Percentiles rank a stretch among this genome's conserved stretches.
These are phyloP conservation scores for Bipolaris sorokiniana DNA, from an alignment of 2,329 filamentous ascomycete genomes.

Conservation along the genomic window DNA sequence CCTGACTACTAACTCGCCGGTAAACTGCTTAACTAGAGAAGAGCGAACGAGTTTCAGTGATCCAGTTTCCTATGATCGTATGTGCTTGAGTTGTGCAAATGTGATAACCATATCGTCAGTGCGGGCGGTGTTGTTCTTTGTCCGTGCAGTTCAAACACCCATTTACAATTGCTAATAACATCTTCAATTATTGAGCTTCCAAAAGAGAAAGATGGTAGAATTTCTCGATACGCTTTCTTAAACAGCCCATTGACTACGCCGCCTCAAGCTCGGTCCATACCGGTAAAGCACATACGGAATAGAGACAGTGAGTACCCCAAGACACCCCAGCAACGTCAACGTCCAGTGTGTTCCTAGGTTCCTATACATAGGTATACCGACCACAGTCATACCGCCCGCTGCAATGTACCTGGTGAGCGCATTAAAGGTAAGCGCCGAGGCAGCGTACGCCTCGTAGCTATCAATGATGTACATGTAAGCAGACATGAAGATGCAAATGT, in stretches of 20 bases:
- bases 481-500: constrained; percentile 51
- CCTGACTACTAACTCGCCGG: too few species aligned
- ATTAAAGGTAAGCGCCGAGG: constrained; percentile 54
- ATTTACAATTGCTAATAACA: too few species aligned
- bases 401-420: constrained; percentile 51
- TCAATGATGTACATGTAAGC: constrained; percentile 65
- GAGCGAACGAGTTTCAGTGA: too few species aligned
- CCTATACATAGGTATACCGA: constrained; percentile 49
- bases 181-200: too few species aligned
- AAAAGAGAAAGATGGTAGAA: too few species aligned
- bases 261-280: constrained; percentile 42
- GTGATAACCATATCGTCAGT: too few species aligned
- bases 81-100: too few species aligned
- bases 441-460: constrained; percentile 61
- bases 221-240: not conserved
- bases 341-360: constrained; percentile 47
- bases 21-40: too few species aligned
- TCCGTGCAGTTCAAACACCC: too few species aligned
- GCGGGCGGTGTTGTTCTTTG: too few species aligned
- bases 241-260: constrained; percentile 10
- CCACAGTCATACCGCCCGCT: constrained; percentile 51
- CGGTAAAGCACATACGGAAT: constrained; percentile 54
- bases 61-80: too few species aligned
- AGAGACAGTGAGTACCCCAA: constrained; percentile 43
- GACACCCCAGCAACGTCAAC: constrained; percentile 41